Conservation (phyloP, 768 basidiomycete genomes). For the Tephrocybe sp. region DNA sequence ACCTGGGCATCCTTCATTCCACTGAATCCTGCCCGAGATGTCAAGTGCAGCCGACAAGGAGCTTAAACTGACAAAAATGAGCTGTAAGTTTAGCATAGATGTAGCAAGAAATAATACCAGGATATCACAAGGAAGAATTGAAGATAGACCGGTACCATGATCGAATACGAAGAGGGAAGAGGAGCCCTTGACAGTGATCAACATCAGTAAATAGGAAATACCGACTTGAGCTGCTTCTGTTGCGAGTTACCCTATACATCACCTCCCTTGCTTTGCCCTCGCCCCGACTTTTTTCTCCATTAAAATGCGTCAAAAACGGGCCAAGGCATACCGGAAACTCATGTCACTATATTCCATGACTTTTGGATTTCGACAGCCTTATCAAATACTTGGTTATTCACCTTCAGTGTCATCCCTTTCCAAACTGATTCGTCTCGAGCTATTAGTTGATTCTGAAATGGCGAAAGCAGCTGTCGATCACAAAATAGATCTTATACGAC, state of each 20-base stretch:
- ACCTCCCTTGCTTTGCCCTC: background rate
- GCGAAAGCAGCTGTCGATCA: conserved; percentile 65
- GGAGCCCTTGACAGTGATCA: conserved; percentile 3
- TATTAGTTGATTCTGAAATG: conserved; percentile 83
- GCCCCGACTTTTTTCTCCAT: background rate
- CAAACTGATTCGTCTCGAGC: background rate
- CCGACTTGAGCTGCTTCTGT: background rate
- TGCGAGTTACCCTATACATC: no score
- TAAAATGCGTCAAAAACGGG: conserved; percentile 89
- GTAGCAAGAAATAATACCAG: conserved; percentile 21
- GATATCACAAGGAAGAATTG: conserved; percentile 26
- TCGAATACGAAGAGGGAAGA: background rate
- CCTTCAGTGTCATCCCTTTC: conserved; percentile 7
- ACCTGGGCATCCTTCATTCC: conserved; percentile 74
- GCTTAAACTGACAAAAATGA: conserved; percentile 15
- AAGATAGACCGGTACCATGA: conserved; percentile 12
- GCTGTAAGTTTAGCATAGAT: background rate
- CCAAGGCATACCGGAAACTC: conserved; percentile 91
- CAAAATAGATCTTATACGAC: conserved; percentile 75
- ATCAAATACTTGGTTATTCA: conserved; percentile 82
- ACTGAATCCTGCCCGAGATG: conserved; percentile 58
- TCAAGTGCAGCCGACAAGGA: conserved; percentile 45
- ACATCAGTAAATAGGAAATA: conserved; percentile 18
- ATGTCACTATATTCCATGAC: conserved; percentile 86
- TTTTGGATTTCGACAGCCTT: conserved; percentile 92